Base-by-base conservation (phyloP, 768 basidiomycete genomes). In the Lactarius akahatsu region DNA sequence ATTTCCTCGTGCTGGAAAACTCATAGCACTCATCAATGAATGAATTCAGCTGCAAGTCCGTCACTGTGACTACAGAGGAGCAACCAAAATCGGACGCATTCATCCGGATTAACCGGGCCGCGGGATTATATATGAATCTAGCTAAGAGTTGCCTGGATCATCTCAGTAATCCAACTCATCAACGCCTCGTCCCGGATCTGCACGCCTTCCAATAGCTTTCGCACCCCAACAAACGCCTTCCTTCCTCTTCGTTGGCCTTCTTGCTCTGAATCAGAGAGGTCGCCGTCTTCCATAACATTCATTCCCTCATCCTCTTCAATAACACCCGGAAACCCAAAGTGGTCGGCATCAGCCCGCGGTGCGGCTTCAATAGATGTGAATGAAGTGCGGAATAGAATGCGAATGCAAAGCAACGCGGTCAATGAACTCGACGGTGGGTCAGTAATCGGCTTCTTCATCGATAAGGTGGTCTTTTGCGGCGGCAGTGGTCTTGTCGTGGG, bases 281-380 rank as follows among this genome's bases (percentile, higher is more conserved):
- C 71, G 58, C 63, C 67, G 30, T 72, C 69, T 61, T 76, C 72
- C 32, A 69, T n/a, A 7, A 65, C 75, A 59, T 85, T 84, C 62
- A 83, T 82, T 20, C 89, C 91, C n/a, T 86, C 89, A n/a, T 83
- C 82, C 26, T 90, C 91, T 67, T 92, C 90, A 43, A 92, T 79
- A 26, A 92, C 62, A 0, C 90, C 93, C 6, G 95, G 95, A 75
- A 96, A 92, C 0, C 94, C 94, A 75, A 95, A 96, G 69, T 92
- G 90, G 65, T 96, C 92, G 26, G 84, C 89, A 72, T 92, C 89
- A 2, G 82, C 87, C 32, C 90, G 82, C 38, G 91, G 90, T 5
- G 83, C 83, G 2, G 79, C 74, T 69, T 91, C 91, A 9, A 81
- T 79, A 7, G 89, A 85, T 23, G 88, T 87, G 72, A 93, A 92